Conservation (phyloP, 2,329 filamentous ascomycete species). For the Diaporthe citriasiana region DNA sequence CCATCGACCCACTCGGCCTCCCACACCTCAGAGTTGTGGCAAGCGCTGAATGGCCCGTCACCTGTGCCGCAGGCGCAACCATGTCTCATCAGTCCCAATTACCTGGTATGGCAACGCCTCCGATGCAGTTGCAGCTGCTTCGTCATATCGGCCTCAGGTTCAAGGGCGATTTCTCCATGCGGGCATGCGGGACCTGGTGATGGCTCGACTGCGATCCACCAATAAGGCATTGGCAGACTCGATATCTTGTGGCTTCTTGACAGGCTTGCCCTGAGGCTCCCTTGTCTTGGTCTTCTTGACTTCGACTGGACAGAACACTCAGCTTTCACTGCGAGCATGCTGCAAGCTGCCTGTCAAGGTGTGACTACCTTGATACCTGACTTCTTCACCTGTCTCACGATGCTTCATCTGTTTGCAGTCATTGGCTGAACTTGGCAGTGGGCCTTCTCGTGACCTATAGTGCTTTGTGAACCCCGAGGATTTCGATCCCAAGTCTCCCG, state of each 20-base stretch:
- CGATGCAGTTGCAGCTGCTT: constrained; percentile 9
- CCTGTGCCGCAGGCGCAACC: not conserved
- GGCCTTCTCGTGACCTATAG: not conserved
- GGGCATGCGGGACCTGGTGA: not conserved
- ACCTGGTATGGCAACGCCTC: constrained; percentile 8
- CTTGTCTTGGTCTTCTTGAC: not conserved
- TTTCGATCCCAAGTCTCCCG: not conserved
- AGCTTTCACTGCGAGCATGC: not conserved
- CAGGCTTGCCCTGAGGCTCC: not conserved
- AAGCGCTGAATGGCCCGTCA: constrained; percentile 27
- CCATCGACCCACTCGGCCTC: not conserved
- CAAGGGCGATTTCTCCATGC: not conserved
- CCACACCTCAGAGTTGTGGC: constrained; percentile 32
- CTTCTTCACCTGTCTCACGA: not conserved
- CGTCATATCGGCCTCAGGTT: not conserved
- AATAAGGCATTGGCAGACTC: not conserved
- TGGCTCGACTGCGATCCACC: not conserved
- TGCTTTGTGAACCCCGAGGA: not conserved
- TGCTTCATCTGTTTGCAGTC: not conserved
- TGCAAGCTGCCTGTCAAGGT: not conserved
- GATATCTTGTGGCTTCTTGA: not conserved
- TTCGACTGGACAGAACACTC: not conserved
- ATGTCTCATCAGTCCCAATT: constrained; percentile 24
- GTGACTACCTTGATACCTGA: not conserved
- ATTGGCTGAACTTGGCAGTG: not conserved